These are phyloP conservation scores for Ephemerocybe angulata DNA, from an alignment of 768 basidiomycete genomes.

Conservation along the genomic window DNA sequence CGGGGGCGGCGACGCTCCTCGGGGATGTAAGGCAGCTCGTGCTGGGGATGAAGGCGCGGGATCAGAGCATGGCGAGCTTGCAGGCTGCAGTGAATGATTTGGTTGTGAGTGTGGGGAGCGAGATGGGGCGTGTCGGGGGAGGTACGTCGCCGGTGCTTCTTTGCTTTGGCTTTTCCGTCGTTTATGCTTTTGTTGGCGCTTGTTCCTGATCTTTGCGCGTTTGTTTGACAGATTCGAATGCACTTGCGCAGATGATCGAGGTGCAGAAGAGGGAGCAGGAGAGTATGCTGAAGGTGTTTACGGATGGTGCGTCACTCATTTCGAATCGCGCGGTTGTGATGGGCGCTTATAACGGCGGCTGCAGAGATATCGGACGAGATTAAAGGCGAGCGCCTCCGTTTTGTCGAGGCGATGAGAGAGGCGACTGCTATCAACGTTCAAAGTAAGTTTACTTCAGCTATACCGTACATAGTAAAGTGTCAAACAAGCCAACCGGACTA, in stretches of 20 bases:
- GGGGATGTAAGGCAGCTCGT: constrained; percentile 37
- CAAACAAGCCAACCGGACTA: too few species aligned
- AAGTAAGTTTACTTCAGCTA: constrained; percentile 35
- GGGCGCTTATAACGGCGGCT: background rate
- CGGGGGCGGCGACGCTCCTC: constrained; percentile 19
- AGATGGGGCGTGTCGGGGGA: constrained; percentile 18
- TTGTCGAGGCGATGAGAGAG: constrained; percentile 94
- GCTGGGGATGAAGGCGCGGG: constrained; percentile 29
- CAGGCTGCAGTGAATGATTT: constrained; percentile 40
- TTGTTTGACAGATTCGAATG: constrained; percentile 44
- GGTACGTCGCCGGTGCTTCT: constrained; percentile 15
- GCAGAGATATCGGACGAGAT: constrained; percentile 81
- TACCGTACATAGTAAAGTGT: background rate
- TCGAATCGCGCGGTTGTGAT: background rate
- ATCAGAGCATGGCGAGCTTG: constrained; percentile 34
- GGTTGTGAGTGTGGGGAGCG: constrained; percentile 25
- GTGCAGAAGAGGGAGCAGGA: constrained; percentile 74
- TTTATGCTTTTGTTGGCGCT: background rate
- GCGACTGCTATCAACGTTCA: constrained; percentile 87
- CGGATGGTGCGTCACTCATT: constrained; percentile 43
- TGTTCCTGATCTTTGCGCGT: constrained; percentile 1
- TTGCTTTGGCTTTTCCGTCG: constrained; percentile 1
- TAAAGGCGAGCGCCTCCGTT: constrained; percentile 77
- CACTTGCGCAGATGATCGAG: constrained; percentile 59
- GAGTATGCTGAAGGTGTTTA: constrained; percentile 59